A percentile compares a stretch with the other conserved stretches of the same genome.
Conservation (phyloP, 1,284 basidiomycete species). For the Tylopilus orsonianus region DNA sequence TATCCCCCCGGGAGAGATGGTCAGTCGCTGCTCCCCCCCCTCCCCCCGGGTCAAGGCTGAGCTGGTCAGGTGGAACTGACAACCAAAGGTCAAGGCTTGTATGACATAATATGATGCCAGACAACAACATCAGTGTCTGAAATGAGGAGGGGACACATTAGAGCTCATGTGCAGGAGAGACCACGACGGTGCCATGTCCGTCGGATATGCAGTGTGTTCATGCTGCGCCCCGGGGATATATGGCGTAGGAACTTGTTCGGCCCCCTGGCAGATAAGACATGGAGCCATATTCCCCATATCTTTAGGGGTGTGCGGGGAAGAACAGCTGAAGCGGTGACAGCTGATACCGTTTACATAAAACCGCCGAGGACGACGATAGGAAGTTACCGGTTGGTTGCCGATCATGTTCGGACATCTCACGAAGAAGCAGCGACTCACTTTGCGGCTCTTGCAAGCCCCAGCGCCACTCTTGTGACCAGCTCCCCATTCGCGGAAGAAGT, state of each 20-base stretch:
- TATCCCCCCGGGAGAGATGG: neutral
- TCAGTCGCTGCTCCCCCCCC: too few species aligned
- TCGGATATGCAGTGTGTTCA: neutral
- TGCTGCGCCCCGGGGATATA: slow-evolving; percentile 2
- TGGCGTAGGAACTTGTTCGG: neutral
- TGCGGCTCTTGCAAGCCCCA: too few species aligned
- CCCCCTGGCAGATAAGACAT: slow-evolving; percentile 1
- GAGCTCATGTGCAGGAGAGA: neutral
- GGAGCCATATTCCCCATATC: neutral
- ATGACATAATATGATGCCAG: neutral
- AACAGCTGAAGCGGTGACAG: slow-evolving; percentile 2
- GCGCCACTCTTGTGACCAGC: neutral
- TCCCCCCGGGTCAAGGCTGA: too few species aligned
- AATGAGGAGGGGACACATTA: neutral
- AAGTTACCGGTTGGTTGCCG: slow-evolving; percentile 18
- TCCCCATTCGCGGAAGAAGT: neutral
- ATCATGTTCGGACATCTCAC: slow-evolving; percentile 5
- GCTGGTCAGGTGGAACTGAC: too few species aligned
- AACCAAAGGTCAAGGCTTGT: neutral
- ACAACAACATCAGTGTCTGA: neutral
- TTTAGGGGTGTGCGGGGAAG: slow-evolving; percentile 13
- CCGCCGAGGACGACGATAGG: slow-evolving; percentile 6
- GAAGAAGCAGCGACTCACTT: too few species aligned
- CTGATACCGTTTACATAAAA: neutral
- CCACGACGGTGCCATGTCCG: neutral